phyloP scores from a whole-genome alignment of 2,329 filamentous ascomycete species.

The Fusarium protoensiforme region DNA sequence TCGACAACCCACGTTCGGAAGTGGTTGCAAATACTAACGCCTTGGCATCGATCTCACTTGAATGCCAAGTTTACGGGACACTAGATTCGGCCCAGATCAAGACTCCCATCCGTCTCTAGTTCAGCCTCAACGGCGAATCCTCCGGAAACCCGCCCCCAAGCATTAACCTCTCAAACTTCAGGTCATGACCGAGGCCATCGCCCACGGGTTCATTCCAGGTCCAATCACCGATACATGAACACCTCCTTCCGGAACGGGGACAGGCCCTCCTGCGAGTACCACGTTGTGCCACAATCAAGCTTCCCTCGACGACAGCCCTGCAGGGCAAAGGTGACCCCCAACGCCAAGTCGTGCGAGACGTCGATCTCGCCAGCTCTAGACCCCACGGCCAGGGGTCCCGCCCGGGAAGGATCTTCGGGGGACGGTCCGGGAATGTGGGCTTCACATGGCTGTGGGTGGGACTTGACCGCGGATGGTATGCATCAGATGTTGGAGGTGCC shows the following conservation, averaged over 20 bases:
- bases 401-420: slow-evolving; percentile 42
- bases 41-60: slow-evolving; percentile 53
- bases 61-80: slow-evolving; percentile 45
- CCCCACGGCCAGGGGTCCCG: slow-evolving; percentile 37
- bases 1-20: neutral
- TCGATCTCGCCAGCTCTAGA: slow-evolving; percentile 31
- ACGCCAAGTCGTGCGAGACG: slow-evolving; percentile 42
- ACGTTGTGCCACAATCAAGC: slow-evolving; percentile 37
- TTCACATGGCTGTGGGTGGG: neutral
- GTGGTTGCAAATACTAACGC: slow-evolving; percentile 21
- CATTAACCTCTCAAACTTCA: slow-evolving; percentile 59
- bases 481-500: slow-evolving; percentile 6
- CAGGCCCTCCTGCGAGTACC: slow-evolving; percentile 31
- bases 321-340: slow-evolving; percentile 9
- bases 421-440: slow-evolving; percentile 32
- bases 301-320: neutral
- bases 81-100: slow-evolving; percentile 24
- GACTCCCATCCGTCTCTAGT: slow-evolving; percentile 48
- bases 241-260: slow-evolving; percentile 53
- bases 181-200: slow-evolving; percentile 44
- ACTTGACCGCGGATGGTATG: slow-evolving; percentile 5
- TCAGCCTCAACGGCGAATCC: slow-evolving; percentile 51
- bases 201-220: slow-evolving; percentile 18
- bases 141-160: slow-evolving; percentile 55
- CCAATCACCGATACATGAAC: slow-evolving; percentile 42